Conservation (phyloP, 176 grass and related monocot genomes). For the Triticum aestivum region IWGSC_CS_RefSeq_v2.1 NC_057796.1:253893221-253893720, state of each 20-base stretch:
- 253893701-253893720: background rate
- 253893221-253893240: conserved; percentile 92
- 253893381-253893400: background rate
- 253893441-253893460: conserved; percentile 23
- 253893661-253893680: conserved; percentile 15
- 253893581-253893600: background rate
- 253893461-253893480: background rate
- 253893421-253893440: background rate
- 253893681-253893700: conserved; percentile 11
- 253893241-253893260: conserved; percentile 74
- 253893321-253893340: conserved; percentile 14
- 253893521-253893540: background rate
- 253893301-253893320: conserved; percentile 35
- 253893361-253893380: conserved; percentile 6
- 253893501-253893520: background rate
- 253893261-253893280: conserved; percentile 88
- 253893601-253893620: conserved; percentile 8
- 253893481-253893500: background rate
- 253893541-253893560: background rate
- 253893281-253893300: conserved; percentile 57
- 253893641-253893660: conserved; percentile 6
- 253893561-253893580: background rate
- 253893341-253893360: background rate
- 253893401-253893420: background rate
- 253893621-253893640: background rate